These are phyloP conservation scores for Lepidium campestre DNA, from an alignment of 441 rosid genomes.

Conservation along the genomic window DNA sequence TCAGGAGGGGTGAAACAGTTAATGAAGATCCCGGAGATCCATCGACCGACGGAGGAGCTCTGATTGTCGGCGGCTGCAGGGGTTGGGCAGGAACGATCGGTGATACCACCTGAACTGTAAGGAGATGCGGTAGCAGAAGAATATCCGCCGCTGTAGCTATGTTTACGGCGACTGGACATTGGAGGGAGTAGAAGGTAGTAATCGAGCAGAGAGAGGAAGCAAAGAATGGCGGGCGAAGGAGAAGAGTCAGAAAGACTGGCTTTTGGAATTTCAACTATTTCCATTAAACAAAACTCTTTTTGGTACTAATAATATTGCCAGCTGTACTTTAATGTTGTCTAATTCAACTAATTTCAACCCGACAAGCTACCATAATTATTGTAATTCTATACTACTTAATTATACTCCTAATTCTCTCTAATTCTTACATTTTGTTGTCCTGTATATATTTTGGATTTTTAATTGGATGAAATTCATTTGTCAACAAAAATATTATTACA, in stretches of 20 bases:
- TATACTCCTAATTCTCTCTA: neutral
- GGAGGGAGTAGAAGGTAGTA: neutral
- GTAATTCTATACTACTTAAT: neutral
- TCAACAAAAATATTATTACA: neutral
- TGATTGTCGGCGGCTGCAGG: conserved; percentile 25
- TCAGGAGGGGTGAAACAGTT: conserved; percentile 74
- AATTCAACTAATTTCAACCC: neutral
- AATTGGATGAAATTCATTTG: neutral
- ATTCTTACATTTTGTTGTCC: too few relatives aligned
- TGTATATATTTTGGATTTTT: too few relatives aligned
- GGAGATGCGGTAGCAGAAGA: conserved; percentile 37
- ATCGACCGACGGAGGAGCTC: conserved; percentile 32
- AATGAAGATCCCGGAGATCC: conserved; percentile 50
- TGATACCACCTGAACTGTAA: conserved; percentile 20
- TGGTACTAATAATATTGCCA: neutral
- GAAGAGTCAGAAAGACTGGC: conserved; percentile 17
- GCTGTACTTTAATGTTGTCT: neutral
- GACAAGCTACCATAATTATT: neutral
- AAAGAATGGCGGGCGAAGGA: conserved; percentile 21
- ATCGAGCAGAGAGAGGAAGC: neutral
- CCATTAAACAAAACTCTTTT: too few relatives aligned
- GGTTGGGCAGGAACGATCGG: conserved; percentile 26
- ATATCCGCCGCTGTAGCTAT: conserved; percentile 30
- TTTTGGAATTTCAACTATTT: neutral
- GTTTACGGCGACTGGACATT: conserved; percentile 33